A percentile compares a stretch with the other conserved stretches of the same genome.
phyloP scores from a whole-genome alignment of 371 early-diverging fungal species.

The Mortierella sp. region DNA sequence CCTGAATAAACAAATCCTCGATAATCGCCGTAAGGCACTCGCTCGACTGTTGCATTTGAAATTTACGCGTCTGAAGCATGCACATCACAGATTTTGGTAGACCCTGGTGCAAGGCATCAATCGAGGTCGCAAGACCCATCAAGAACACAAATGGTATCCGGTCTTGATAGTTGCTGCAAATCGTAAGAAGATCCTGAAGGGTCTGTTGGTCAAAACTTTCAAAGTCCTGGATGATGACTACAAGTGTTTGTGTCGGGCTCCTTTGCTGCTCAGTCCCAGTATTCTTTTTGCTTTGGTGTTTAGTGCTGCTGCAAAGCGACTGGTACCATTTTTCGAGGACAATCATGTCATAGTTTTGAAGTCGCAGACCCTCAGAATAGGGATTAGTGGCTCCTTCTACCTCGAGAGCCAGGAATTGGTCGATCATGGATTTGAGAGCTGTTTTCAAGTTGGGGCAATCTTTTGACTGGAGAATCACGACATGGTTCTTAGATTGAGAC shows the following conservation, averaged over 20 bases:
- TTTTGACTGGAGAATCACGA: constrained; percentile 73
- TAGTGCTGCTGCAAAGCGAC: constrained; percentile 28
- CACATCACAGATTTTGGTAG: constrained; percentile 75
- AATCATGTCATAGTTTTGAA: constrained; percentile 70
- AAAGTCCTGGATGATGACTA: constrained; percentile 87
- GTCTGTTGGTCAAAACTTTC: constrained; percentile 82
- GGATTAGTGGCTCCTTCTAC: constrained; percentile 34
- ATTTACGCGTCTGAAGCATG: constrained; percentile 79
- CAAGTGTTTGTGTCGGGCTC: constrained; percentile 54
- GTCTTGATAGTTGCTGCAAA: constrained; percentile 78
- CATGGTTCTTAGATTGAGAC: constrained; percentile 52
- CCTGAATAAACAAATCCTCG: constrained; percentile 72
- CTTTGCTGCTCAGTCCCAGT: neutral
- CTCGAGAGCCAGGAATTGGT: constrained; percentile 60
- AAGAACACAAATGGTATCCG: constrained; percentile 83
- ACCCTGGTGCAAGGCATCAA: constrained; percentile 84
- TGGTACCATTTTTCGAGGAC: constrained; percentile 74
- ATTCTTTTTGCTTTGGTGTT: neutral
- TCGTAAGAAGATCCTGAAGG: constrained; percentile 79
- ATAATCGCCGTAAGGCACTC: constrained; percentile 84
- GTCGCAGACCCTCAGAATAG: constrained; percentile 28
- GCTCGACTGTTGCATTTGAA: constrained; percentile 79
- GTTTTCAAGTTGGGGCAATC: constrained; percentile 67
- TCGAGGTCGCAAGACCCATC: constrained; percentile 87
- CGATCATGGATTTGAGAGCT: constrained; percentile 70